Evolutionary conservation across 1,284 basidiomycete genomes (phyloP), one percentile per base, ranked within the genome.

Genomic region (Malassezia pachydermatis): DNA sequence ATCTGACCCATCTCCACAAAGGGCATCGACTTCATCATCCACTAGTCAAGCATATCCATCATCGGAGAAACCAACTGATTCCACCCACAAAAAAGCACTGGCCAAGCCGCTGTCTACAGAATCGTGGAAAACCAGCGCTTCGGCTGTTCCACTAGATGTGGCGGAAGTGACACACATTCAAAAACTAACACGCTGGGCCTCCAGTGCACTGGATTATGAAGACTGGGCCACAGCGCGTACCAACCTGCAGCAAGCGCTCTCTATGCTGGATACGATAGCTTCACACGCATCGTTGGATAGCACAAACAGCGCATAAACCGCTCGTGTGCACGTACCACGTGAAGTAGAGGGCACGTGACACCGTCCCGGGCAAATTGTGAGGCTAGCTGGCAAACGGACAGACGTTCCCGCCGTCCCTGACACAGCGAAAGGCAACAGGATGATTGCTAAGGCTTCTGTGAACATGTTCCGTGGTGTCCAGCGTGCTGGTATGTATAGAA

Each of bases 141-240:
- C n/a, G n/a, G n/a, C n/a, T n/a, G n/a, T n/a, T 36, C 34, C 5
- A 9, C 35, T 51, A 19, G 29, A 29, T 32, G 34, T 51, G 7
- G 11, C 20, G 9, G 38, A 51, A 11, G 41, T 47, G 37, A 34
- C 50, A 3, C 30, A 34, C 7, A 62, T 61, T 1, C 66, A 69
- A 32, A 67, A 67, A 46, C 43, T 65, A 7, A 63, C 65, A 13
- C 65, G 60, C 32, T 65, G 57, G 30, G 66, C 66, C 0, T 57
- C 59, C 0, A 66, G 63, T 38, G 65, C 67, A 1, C 53, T 70
- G n/a, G 67, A 70, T 45, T 69, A 65, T 41, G 67, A 70, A 14
- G 67, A 70, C 48, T 29, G 67, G 5, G 65, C 62, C 4, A 67
- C 67, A 11, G 63, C 66, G 1, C 45, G 63, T 14, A 57, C 53